These are phyloP conservation scores for Phascolomyces articulosus DNA, from an alignment of 371 early-diverging fungal species.

Conservation along the genomic window DNA sequence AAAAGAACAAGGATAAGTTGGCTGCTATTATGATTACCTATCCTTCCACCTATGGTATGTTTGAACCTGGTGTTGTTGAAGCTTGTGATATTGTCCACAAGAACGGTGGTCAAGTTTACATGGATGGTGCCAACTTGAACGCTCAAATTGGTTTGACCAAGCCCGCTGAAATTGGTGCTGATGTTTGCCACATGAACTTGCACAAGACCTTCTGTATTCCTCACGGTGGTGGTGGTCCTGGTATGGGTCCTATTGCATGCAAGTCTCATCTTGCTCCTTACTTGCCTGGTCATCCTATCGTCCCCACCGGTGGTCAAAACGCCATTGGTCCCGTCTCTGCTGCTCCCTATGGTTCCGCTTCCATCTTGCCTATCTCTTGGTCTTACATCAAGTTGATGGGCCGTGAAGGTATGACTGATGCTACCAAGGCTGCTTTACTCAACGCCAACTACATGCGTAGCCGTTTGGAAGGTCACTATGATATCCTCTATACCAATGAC, in stretches of 20 bases:
- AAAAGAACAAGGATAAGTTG: constrained; percentile 78
- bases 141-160: constrained; percentile 96
- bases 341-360: constrained; percentile 96
- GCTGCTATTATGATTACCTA: constrained; percentile 98
- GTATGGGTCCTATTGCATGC: constrained; percentile 95
- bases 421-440: constrained; percentile 89
- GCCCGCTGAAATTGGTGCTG: constrained; percentile 96
- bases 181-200: constrained; percentile 98
- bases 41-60: constrained; percentile 97
- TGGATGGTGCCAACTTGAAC: constrained; percentile 99
- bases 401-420: constrained; percentile 79
- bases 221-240: constrained; percentile 98
- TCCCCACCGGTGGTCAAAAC: constrained; percentile 70
- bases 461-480: constrained; percentile 87
- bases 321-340: constrained; percentile 94
- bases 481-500: constrained; percentile 88
- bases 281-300: constrained; percentile 90
- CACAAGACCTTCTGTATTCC: constrained; percentile 99
- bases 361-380: constrained; percentile 97
- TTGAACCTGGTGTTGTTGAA: constrained; percentile 87
- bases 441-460: constrained; percentile 98
- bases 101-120: constrained; percentile 96
- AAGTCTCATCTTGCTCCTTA: constrained; percentile 89
- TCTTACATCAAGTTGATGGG: constrained; percentile 98
- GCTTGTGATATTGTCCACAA: constrained; percentile 89